Base-by-base conservation (phyloP, 176 grass and related monocot species). In the Paspalum vaginatum region DNA sequence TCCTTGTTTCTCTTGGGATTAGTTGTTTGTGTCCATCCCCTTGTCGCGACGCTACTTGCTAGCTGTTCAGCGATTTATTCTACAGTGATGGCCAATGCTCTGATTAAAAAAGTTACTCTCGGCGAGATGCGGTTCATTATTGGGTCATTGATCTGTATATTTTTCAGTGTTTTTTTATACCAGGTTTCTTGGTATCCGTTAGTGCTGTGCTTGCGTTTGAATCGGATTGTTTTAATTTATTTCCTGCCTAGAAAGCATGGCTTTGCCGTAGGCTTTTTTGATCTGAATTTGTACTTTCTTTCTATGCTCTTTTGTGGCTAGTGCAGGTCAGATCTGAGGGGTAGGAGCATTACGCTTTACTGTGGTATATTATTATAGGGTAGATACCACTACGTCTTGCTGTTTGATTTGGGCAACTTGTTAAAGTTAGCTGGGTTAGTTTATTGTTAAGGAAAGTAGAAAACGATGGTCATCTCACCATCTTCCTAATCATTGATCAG, bases 381-480 rank as follows among this genome's bases (percentile, higher is more conserved):
- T 82, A 82, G 73, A 85, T 72, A 77, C 83, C 87, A 86, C 83
- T 66, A 86, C 63, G 50, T 39, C 55, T 66, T 78, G 83, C 78
- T 86, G 73, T 81, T 89, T 70, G 72, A 78, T 85, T 72, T 68
- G 66, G 77, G 78, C 88, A 86, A 89, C 83, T 78, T 81, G 87
- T 77, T 89, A 89, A 85, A 89, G 82, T 71, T 77, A 21, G 56
- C 32, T 42, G 11, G 57, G 16, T 76, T 85, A 85, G 63, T 70
- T 85, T 89, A 86, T 78, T n/a, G n/a, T n/a, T 27, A 86, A 86
- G 71, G 71, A 71, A 76, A 84, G 63, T 39, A 39, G 78, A 86
- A 89, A 86, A 85, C 22, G 74, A 72, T 86, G 69, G 88, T 82
- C 88, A 89, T 89, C 83, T 74, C 72, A 50, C 88, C 88, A 82